Evolutionary conservation across 306 rosid species (phyloP).

Genomic region (Trifolium fragiferum): DNA sequence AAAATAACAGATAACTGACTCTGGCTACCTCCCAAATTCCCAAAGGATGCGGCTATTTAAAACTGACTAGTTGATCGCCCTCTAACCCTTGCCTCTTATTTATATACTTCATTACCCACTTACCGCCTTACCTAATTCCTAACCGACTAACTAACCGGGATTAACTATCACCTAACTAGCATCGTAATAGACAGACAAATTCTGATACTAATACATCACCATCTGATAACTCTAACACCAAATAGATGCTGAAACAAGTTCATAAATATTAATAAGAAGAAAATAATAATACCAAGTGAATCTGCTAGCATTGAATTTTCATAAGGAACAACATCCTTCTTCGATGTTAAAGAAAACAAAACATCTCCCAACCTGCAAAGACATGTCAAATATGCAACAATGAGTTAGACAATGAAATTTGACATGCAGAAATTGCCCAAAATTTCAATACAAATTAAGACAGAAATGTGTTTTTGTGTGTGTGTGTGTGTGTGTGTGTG

Average conservation of each 20-base stretch:
- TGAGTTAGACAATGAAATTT: conserved; percentile 28
- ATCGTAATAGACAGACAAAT: conserved; percentile 18
- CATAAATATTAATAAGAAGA: conserved; percentile 37
- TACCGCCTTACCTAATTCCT: neutral
- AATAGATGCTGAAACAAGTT: conserved; percentile 25
- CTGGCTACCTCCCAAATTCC: neutral
- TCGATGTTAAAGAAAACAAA: conserved; percentile 57
- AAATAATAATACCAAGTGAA: conserved; percentile 52
- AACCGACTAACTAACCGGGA: neutral
- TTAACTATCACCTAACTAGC: conserved; percentile 3
- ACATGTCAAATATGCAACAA: conserved; percentile 33
- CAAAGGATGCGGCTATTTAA: neutral
- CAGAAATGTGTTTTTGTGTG: conserved; percentile 12
- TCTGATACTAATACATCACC: conserved; percentile 7
- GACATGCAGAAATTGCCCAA: conserved; percentile 34
- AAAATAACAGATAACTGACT: conserved; percentile 4
- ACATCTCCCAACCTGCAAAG: conserved; percentile 61
- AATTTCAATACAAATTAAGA: conserved; percentile 18
- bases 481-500: too few relatives aligned
- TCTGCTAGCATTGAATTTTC: conserved; percentile 56
- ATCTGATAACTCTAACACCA: conserved; percentile 25
- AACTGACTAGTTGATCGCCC: neutral
- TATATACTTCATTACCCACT: conserved; percentile 14
- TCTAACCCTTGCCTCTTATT: conserved; percentile 12
- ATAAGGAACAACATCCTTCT: conserved; percentile 51